A percentile compares a stretch with the other conserved stretches of the same genome.
Evolutionary conservation across 2,329 filamentous ascomycete genomes (phyloP).

Genomic region (Aspergillus pseudonomiae): DNA sequence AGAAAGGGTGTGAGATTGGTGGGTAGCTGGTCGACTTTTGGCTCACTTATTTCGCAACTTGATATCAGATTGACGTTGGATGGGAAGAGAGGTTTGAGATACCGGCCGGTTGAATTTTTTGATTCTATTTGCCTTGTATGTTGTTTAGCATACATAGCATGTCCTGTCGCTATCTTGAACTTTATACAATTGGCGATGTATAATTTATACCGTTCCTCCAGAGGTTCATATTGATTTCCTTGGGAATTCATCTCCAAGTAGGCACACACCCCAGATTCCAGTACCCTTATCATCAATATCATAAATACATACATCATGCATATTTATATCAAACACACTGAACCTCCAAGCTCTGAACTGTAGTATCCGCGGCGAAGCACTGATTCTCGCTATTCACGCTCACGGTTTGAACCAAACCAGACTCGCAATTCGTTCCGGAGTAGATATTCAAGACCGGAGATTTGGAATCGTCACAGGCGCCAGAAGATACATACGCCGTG

Average conservation of each 20-base stretch:
- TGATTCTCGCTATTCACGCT: neutral
- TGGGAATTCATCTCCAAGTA: neutral
- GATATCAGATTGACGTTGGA: neutral
- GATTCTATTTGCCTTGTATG: neutral
- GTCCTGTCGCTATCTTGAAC: neutral
- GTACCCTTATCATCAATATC: neutral
- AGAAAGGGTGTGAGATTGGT: neutral
- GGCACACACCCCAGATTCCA: too few species aligned
- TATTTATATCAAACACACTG: neutral
- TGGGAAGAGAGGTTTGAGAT: neutral
- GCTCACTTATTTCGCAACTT: neutral
- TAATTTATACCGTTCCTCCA: neutral
- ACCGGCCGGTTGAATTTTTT: neutral
- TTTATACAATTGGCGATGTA: neutral
- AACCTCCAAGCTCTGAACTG: neutral
- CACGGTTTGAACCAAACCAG: neutral
- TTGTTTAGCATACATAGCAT: neutral
- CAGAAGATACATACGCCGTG: slow-evolving; percentile 17
- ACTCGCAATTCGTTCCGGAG: neutral
- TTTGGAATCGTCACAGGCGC: slow-evolving; percentile 19
- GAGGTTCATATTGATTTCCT: neutral
- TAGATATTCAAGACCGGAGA: neutral
- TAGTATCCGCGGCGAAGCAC: neutral
- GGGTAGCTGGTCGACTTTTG: neutral
- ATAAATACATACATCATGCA: neutral